Percentiles rank a stretch among this genome's conserved stretches.
Conservation (phyloP, 2,329 filamentous ascomycete genomes). For the Cryphonectria naterciae region DNA sequence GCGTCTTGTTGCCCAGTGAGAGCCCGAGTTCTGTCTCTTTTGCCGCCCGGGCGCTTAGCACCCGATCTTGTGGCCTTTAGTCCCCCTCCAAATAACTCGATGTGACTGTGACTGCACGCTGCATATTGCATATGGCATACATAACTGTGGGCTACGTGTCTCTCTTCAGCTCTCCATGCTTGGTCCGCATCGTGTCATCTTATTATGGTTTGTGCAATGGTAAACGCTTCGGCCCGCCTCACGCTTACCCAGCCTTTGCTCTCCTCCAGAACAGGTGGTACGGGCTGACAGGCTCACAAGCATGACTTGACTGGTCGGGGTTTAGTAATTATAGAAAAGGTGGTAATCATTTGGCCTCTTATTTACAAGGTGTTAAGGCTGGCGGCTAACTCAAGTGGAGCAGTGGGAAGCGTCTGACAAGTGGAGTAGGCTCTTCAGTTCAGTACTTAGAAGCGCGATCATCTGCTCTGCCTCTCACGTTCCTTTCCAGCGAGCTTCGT, state of each 20-base stretch:
- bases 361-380: background rate
- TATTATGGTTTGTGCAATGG: background rate
- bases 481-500: background rate
- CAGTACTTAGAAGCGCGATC: background rate
- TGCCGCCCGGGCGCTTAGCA: constrained; percentile 20
- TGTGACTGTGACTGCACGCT: constrained; percentile 22
- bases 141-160: background rate
- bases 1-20: constrained; percentile 17
- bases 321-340: background rate
- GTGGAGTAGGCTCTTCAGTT: background rate
- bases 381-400: background rate
- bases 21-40: background rate
- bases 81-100: background rate
- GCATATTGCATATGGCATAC: constrained; percentile 8
- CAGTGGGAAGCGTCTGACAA: background rate
- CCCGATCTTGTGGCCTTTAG: background rate
- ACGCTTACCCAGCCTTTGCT: background rate
- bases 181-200: background rate
- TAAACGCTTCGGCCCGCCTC: constrained; percentile 15
- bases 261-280: background rate
- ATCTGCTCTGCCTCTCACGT: background rate
- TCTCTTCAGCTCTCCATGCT: background rate
- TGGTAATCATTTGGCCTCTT: background rate
- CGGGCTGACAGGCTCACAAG: background rate
- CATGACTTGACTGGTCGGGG: background rate